These are phyloP conservation scores for Clitopilus passeckerianus DNA, from an alignment of 768 basidiomycete genomes.

Conservation along the genomic window DNA sequence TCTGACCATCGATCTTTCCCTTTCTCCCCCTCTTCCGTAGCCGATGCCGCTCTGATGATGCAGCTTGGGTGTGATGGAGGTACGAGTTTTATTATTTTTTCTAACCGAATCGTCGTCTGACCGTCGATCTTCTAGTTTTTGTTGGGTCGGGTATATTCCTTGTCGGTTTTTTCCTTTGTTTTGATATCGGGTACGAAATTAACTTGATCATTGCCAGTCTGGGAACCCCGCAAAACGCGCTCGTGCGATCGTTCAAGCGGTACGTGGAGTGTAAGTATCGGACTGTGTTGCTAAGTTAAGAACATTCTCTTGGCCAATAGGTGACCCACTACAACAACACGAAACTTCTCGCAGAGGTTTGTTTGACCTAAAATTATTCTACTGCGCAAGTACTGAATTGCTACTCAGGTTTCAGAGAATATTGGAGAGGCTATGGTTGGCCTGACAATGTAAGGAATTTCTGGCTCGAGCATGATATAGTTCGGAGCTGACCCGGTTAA, in stretches of 20 bases:
- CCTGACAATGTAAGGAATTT: conserved; percentile 59
- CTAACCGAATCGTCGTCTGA: conserved; percentile 5
- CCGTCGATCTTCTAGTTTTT: conserved; percentile 56
- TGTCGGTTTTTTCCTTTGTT: conserved; percentile 36
- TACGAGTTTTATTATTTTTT: conserved; percentile 20
- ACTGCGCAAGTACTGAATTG: conserved; percentile 5
- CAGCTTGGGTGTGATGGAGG: conserved; percentile 96
- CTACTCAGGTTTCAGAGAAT: conserved; percentile 64
- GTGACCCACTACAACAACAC: conserved; percentile 96
- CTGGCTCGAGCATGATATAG: background rate
- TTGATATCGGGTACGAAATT: background rate
- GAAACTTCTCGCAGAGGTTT: conserved; percentile 82
- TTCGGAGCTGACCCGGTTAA: conserved; percentile 44
- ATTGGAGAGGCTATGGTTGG: conserved; percentile 94
- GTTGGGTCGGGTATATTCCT: conserved; percentile 98
- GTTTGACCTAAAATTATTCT: conserved; percentile 5
- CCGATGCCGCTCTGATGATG: conserved; percentile 99
- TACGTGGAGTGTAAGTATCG: conserved; percentile 23
- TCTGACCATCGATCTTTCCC: background rate
- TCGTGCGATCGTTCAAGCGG: conserved; percentile 93
- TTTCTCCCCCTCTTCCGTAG: conserved; percentile 27
- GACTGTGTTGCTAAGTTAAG: conserved; percentile 6
- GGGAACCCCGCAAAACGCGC: conserved; percentile 93
- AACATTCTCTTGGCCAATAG: conserved; percentile 24
- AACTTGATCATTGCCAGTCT: conserved; percentile 42